phyloP scores from a whole-genome alignment of 306 rosid species.

The Medicago ruthenica region DNA sequence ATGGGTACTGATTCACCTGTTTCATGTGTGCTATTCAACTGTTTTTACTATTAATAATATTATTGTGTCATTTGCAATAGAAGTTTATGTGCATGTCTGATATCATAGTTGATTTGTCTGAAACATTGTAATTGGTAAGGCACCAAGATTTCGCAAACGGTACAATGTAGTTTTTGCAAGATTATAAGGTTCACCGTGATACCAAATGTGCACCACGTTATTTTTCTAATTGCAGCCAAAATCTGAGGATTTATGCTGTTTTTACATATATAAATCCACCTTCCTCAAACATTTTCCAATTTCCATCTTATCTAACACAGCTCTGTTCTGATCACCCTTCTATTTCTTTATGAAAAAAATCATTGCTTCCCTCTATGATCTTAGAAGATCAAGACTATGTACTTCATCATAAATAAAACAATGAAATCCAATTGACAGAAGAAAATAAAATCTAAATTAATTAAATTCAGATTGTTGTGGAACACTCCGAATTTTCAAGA shows the following conservation, averaged over 20 bases:
- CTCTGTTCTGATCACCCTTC: not conserved
- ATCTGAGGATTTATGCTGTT: not conserved
- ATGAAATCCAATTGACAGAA: slow-evolving; percentile 13
- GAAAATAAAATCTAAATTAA: slow-evolving; percentile 2
- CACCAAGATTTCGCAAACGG: too few relatives aligned
- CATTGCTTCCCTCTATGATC: slow-evolving; percentile 12
- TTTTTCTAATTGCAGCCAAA: not conserved
- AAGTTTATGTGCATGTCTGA: too few relatives aligned
- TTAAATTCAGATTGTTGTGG: slow-evolving; percentile 21
- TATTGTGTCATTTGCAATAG: too few relatives aligned
- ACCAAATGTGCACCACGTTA: too few relatives aligned
- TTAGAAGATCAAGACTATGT: not conserved
- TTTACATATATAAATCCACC: not conserved
- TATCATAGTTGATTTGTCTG: too few relatives aligned
- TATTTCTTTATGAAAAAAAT: not conserved
- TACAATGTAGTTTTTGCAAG: too few relatives aligned
- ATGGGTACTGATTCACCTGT: too few relatives aligned
- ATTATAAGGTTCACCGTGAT: too few relatives aligned
- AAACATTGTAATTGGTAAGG: too few relatives aligned
- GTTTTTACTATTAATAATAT: too few relatives aligned
- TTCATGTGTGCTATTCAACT: too few relatives aligned
- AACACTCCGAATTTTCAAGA: slow-evolving; percentile 66
- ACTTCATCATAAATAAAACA: slow-evolving; percentile 12
- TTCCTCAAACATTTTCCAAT: not conserved
- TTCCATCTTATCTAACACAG: slow-evolving; percentile 9